A percentile compares a stretch with the other conserved stretches of the same genome.
phyloP scores from a whole-genome alignment of 73 alveolate species.

The Durusdinium trenchii region DNA sequence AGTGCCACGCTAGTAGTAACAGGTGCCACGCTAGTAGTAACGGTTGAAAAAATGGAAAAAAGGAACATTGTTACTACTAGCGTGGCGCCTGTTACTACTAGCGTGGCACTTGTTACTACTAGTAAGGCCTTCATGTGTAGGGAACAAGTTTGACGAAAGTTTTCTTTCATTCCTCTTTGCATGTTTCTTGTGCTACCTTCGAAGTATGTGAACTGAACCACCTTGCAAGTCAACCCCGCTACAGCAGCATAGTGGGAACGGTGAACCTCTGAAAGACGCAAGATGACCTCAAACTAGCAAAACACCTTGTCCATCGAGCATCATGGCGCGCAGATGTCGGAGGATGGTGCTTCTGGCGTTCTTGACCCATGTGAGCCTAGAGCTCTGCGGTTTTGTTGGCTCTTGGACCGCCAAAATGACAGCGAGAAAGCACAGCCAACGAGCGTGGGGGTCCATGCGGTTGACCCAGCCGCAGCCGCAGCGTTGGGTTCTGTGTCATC shows the following conservation, averaged over 20 bases:
- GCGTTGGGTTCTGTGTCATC: constrained; percentile 27
- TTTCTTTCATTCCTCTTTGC: no score
- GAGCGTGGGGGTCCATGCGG: constrained; percentile 85
- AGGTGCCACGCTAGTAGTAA: no score
- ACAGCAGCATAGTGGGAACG: constrained; percentile 40
- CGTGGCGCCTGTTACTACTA: no score
- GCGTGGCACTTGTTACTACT: no score
- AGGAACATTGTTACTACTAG: no score
- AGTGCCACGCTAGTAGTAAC: no score
- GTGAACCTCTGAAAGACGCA: constrained; percentile 75
- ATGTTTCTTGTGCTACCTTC: constrained; percentile 86
- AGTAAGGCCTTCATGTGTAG: no score
- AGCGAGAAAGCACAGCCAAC: constrained; percentile 75
- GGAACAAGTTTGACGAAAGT: no score
- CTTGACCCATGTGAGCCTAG: constrained; percentile 92
- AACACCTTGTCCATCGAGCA: constrained; percentile 65
- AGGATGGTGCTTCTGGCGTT: constrained; percentile 80
- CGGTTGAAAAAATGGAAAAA: no score
- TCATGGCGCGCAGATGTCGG: constrained; percentile 92
- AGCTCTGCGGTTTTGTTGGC: constrained; percentile 91
- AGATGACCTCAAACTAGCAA: constrained; percentile 77
- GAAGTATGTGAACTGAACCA: constrained; percentile 68
- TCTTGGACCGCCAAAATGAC: constrained; percentile 76
- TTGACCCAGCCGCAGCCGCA: constrained; percentile 57
- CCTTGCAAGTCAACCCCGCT: constrained; percentile 81